phyloP scores from a whole-genome alignment of 768 basidiomycete species.

The Boletus reticuloceps region DNA sequence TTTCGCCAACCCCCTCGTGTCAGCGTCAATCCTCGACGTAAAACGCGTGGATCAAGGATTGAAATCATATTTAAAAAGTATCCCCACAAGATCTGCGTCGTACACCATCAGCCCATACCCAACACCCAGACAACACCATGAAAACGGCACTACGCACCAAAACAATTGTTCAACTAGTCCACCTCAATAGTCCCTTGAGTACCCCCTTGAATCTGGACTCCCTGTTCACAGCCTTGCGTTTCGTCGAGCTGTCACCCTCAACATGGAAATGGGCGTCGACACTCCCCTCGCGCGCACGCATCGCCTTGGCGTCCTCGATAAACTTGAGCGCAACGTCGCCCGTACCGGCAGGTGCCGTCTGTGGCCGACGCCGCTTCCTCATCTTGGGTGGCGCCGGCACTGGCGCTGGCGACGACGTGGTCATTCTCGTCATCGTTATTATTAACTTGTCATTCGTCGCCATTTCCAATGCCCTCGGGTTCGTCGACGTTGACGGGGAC shows the following conservation, averaged over 20 bases:
- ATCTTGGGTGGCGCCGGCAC: slow-evolving; percentile 1
- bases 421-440: not conserved
- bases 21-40: not conserved
- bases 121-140: not conserved
- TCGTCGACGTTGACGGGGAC: not conserved
- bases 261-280: not conserved
- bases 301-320: slow-evolving; percentile 4
- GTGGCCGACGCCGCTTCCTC: slow-evolving; percentile 18
- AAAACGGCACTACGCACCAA: slow-evolving; percentile 3
- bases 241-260: not conserved
- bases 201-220: slow-evolving; percentile 16
- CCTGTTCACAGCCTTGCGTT: not conserved
- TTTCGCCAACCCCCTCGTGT: not conserved
- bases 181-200: slow-evolving; percentile 18
- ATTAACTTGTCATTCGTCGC: not conserved
- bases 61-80: not conserved
- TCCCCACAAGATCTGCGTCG: not conserved
- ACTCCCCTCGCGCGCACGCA: not conserved
- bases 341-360: slow-evolving; percentile 21
- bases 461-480: not conserved
- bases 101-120: not conserved
- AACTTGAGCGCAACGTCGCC: slow-evolving; percentile 16
- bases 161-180: not conserved
- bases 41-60: not conserved
- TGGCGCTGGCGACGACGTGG: not conserved